Evolutionary conservation across 1,284 basidiomycete genomes (phyloP).

Genomic region (Takashimella koratensis): DNA sequence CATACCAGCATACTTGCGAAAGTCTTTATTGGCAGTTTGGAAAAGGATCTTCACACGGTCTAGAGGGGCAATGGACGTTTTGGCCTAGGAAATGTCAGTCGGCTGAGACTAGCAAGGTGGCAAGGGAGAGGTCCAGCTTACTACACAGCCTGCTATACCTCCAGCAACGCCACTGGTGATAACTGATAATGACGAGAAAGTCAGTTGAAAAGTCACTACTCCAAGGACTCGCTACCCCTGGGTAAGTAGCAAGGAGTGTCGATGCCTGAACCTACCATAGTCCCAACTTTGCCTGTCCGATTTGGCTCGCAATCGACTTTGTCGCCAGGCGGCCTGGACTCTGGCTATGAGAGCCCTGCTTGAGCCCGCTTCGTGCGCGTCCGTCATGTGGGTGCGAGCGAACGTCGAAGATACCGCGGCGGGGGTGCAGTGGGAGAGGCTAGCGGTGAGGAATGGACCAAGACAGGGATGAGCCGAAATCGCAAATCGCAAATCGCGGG

Average conservation of each 20-base stretch:
- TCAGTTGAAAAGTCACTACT: background rate
- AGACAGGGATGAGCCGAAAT: background rate
- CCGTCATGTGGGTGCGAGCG: no score
- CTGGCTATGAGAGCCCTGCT: background rate
- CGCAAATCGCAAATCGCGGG: background rate
- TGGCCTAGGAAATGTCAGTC: conserved; percentile 61
- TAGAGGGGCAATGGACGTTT: conserved; percentile 93
- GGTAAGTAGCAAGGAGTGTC: background rate
- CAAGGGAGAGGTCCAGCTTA: conserved; percentile 58
- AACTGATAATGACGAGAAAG: conserved; percentile 24
- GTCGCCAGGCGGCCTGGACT: conserved; percentile 23
- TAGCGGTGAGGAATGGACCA: background rate
- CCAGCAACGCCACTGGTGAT: conserved; percentile 69
- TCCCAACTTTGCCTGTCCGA: conserved; percentile 67
- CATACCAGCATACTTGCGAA: conserved; percentile 83
- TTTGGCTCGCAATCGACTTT: conserved; percentile 54
- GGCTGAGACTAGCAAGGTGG: background rate
- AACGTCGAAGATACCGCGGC: background rate
- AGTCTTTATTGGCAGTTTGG: conserved; percentile 95
- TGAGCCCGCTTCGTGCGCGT: no score
- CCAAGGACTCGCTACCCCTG: background rate
- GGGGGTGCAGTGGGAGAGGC: background rate
- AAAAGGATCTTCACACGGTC: conserved; percentile 99
- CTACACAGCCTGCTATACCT: conserved; percentile 88
- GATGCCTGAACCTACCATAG: conserved; percentile 52